Base-by-base conservation (phyloP, 1,284 basidiomycete genomes). In the Trichosporon ovoides region DNA sequence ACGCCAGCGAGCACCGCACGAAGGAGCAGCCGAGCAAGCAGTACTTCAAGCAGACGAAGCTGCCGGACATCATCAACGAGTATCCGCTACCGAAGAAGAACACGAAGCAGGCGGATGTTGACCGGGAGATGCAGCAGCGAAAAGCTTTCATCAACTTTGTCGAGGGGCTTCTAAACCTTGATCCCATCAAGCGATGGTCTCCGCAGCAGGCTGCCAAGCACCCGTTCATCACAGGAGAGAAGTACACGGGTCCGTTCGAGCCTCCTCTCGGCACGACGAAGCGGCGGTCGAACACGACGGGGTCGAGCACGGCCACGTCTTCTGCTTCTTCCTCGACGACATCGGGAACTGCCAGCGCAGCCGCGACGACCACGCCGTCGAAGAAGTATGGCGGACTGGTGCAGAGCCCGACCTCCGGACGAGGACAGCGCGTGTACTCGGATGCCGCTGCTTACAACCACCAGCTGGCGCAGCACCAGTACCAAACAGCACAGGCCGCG, bases 101-200 rank as follows among this genome's bases (percentile, higher is more conserved):
- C 54, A 83, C 90, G 63, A 88, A 89, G 69, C 83, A 84, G 57
- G 85, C 87, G 38, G 96, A 99, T 71, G 80, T 94, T 65, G 93
- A 98, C 67, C 96, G 95, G 80, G 94, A 98, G 78, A 85, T 95
- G 82, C 88, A 91, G 67, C 93, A 93, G 69, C 85, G 95, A 50
- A 84, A 89, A 58, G 88, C 93, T 14, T 98, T 99, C 77, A 91
- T 97, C 77, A 94, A 99, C 79, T 98, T 99, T 79, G 95, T 95
- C 62, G 86, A 91, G 71, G 95, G 95, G 18, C 80, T 98, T 37
- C 81, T 99, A 59, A 89, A 96, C 75, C 81, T 98, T 79, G 92
- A 98, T 71, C 95, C 96, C 16, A 86, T 94, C 59, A 88, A 91
- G 68, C 83, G 95, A 60, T 99, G 95, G 96, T 89, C 94, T 10